A percentile compares a stretch with the other conserved stretches of the same genome.
Evolutionary conservation across 2,329 filamentous ascomycete genomes (phyloP).

Genomic region (Pseudopyrenochaeta lycopersici): DNA sequence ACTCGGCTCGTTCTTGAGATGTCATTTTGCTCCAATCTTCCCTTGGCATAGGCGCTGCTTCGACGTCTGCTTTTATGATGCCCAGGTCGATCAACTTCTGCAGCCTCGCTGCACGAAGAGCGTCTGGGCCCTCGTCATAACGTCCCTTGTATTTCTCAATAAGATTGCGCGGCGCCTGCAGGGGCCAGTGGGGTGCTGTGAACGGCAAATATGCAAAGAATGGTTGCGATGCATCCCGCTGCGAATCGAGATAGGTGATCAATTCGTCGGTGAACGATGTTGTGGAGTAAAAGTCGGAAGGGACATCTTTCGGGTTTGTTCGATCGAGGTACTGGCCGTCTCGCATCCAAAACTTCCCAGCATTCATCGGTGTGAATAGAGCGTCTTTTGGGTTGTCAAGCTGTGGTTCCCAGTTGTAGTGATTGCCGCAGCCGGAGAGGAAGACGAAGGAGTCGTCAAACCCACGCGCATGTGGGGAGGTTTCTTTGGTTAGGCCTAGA

Average conservation of each 20-base stretch:
- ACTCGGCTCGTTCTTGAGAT: conserved; percentile 19
- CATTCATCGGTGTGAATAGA: conserved; percentile 9
- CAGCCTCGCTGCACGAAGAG: conserved; percentile 27
- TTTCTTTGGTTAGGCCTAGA: conserved; percentile 14
- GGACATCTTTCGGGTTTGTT: conserved; percentile 7
- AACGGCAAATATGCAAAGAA: conserved; percentile 44
- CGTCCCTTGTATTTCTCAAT: conserved; percentile 29
- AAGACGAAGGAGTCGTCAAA: conserved; percentile 19
- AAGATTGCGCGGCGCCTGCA: conserved; percentile 35
- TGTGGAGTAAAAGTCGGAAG: conserved; percentile 43
- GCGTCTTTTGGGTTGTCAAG: conserved; percentile 15
- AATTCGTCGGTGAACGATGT: conserved; percentile 40
- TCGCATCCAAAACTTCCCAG: conserved; percentile 11
- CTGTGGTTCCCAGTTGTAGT: conserved; percentile 49
- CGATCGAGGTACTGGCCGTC: conserved; percentile 5
- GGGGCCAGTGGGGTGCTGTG: conserved; percentile 41
- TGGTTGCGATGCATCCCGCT: conserved; percentile 27
- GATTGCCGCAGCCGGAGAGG: conserved; percentile 38
- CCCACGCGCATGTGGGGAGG: conserved; percentile 14
- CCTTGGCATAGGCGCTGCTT: conserved; percentile 4
- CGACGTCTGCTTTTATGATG: conserved; percentile 10
- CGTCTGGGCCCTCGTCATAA: conserved; percentile 38
- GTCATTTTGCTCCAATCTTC: conserved; percentile 2
- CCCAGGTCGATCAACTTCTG: conserved; percentile 30
- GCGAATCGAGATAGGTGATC: conserved; percentile 30